Base-by-base conservation (phyloP, 371 early-diverging fungal genomes). In the Mucor lusitanicus region DNA sequence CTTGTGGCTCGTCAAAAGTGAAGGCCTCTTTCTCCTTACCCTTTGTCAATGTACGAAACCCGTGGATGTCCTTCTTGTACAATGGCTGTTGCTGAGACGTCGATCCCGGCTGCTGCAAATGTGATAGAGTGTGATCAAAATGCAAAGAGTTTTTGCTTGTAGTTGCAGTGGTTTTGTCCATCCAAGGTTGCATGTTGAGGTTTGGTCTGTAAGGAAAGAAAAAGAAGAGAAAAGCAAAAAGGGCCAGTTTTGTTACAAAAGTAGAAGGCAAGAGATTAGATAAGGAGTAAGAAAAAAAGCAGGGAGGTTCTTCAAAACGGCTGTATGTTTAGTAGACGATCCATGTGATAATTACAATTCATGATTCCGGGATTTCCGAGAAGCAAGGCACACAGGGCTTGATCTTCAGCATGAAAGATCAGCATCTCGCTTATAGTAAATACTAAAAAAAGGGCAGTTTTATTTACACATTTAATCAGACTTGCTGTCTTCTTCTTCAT, bases 101-200 rank as follows among this genome's bases (percentile, higher is more conserved):
- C 5, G 42, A 60, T 44, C 44, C 13, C 12, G 42, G n/a, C n/a
- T n/a, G 23, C 28, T 25, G 32, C 40, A 72, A n/a, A 42, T 68
- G 21, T 8, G 64, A 61, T 54, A 72, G 35, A 3, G 59, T 53
- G 13, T 54, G 28, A 44, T 72, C 72, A 65, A 61, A 68, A 3
- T 65, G 62, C 37, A 72, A 44, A 7, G 72, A 56, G 12, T 17
- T 32, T 32, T 19, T 48, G 9, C 40, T 59, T 21, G 37, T 54
- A 37, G 23, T 37, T 17, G 61, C 37, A 21, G 54, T 35, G 25
- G 58, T 21, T 61, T 72, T 72, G 21, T 68, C 68, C 6, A 50
- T 19, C 72, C 72, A 72, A 48, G 72, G 62, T 28, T 72, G 72
- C 72, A 72, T 70, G 42, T 53, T 63, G 13, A 6, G 17, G 28